phyloP scores from a whole-genome alignment of 208 protist species.

The Leishmania gerbilli region DNA sequence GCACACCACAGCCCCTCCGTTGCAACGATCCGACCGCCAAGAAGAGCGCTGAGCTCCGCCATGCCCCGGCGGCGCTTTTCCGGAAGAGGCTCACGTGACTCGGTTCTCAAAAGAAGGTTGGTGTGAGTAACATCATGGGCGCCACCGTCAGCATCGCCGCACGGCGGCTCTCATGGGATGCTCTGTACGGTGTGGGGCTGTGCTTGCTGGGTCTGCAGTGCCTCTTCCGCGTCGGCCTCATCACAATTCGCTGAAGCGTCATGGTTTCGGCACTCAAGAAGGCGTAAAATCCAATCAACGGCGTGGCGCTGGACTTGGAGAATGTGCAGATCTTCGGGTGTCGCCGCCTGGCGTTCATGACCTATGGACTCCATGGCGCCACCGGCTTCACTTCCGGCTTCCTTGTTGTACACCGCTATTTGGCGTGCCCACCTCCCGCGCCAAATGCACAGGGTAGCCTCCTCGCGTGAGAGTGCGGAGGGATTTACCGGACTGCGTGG shows the following conservation, averaged over 20 bases:
- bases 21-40: neutral
- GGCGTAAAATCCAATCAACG: conserved; percentile 50
- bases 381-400: conserved; percentile 56
- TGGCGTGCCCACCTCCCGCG: conserved; percentile 6
- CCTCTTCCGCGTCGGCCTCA: conserved; percentile 61
- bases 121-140: conserved; percentile 52
- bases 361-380: conserved; percentile 46
- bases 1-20: neutral
- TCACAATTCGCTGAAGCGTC: conserved; percentile 65
- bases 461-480: neutral
- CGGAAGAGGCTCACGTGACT: too few species aligned
- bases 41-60: neutral
- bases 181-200: conserved; percentile 61
- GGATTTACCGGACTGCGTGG: too few species aligned
- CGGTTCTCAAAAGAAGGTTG: conserved; percentile 34
- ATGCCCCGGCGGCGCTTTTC: neutral
- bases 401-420: conserved; percentile 49
- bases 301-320: conserved; percentile 52
- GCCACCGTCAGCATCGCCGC: conserved; percentile 49
- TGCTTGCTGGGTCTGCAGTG: conserved; percentile 58
- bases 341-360: conserved; percentile 35
- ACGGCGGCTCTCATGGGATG: conserved; percentile 52
- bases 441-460: neutral
- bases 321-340: conserved; percentile 59
- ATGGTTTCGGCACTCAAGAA: conserved; percentile 44